Conservation (phyloP, 768 basidiomycete species). For the Leucocoprinus sp. region DNA sequence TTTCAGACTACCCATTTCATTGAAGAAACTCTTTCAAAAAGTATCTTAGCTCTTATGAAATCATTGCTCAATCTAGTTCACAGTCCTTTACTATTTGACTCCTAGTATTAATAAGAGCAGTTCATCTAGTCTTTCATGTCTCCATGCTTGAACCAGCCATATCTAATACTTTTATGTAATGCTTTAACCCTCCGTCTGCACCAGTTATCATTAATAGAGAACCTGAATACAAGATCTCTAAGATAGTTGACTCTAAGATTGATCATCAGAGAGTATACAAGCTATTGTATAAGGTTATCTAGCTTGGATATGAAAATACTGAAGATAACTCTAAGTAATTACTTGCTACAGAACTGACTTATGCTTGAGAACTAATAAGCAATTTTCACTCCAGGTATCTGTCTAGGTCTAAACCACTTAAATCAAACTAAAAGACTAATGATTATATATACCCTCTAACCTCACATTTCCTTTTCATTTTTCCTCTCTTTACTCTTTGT, state of each 20-base stretch:
- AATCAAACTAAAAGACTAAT: too few species aligned
- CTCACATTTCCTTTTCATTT: too few species aligned
- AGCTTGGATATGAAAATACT: not conserved
- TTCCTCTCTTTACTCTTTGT: too few species aligned
- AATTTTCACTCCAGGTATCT: slow-evolving; percentile 13
- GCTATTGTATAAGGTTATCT: not conserved
- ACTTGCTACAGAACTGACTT: too few species aligned
- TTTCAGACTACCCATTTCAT: too few species aligned
- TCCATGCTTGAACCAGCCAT: not conserved
- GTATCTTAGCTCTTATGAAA: not conserved
- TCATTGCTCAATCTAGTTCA: too few species aligned
- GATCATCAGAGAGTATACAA: not conserved
- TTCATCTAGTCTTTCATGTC: too few species aligned
- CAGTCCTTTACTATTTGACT: too few species aligned
- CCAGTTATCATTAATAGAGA: not conserved
- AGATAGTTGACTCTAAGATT: not conserved
- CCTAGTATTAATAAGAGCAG: too few species aligned
- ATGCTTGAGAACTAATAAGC: too few species aligned
- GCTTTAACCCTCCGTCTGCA: not conserved
- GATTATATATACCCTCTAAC: too few species aligned
- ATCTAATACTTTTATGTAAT: not conserved
- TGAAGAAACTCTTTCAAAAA: not conserved
- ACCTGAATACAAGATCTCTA: not conserved
- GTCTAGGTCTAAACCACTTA: slow-evolving; percentile 68
- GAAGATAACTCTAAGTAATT: slow-evolving; percentile 1